Conservation (phyloP, 1,284 basidiomycete species). For the Heterobasidion parviporum region DNA sequence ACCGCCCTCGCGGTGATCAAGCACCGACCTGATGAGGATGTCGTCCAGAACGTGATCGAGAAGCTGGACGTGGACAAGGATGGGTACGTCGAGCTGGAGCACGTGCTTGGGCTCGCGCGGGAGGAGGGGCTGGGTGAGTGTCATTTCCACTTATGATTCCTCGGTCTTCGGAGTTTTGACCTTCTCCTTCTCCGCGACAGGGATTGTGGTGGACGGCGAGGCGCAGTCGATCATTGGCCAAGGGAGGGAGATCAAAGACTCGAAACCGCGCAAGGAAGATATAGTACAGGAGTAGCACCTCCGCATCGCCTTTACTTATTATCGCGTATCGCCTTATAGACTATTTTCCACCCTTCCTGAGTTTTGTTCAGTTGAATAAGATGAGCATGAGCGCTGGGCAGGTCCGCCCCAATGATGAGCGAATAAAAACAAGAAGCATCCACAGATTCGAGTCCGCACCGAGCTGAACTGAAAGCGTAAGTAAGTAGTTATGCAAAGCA, state of each 20-base stretch:
- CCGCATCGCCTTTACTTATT: neutral
- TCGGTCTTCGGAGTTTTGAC: neutral
- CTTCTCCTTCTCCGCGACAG: conserved; percentile 22
- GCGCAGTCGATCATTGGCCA: conserved; percentile 68
- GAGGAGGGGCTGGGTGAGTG: conserved; percentile 69
- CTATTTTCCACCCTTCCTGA: neutral
- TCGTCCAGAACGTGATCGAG: conserved; percentile 83
- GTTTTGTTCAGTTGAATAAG: no score
- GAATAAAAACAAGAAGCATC: no score
- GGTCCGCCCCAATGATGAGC: no score
- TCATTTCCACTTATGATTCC: neutral
- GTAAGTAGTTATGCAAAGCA: no score
- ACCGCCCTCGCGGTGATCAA: conserved; percentile 91
- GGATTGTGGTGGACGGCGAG: conserved; percentile 67
- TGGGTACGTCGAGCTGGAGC: conserved; percentile 86
- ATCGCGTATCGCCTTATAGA: neutral
- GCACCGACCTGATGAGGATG: conserved; percentile 87
- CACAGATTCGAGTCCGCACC: no score
- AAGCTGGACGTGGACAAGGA: conserved; percentile 97
- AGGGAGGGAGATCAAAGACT: conserved; percentile 67
- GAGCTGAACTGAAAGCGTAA: no score
- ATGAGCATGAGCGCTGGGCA: no score
- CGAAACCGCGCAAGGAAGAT: conserved; percentile 78
- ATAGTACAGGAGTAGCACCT: conserved; percentile 64
- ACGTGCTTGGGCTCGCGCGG: conserved; percentile 71